These are phyloP conservation scores for Diplodia mutila DNA, from an alignment of 2,329 filamentous ascomycete genomes.

Conservation along the genomic window DNA sequence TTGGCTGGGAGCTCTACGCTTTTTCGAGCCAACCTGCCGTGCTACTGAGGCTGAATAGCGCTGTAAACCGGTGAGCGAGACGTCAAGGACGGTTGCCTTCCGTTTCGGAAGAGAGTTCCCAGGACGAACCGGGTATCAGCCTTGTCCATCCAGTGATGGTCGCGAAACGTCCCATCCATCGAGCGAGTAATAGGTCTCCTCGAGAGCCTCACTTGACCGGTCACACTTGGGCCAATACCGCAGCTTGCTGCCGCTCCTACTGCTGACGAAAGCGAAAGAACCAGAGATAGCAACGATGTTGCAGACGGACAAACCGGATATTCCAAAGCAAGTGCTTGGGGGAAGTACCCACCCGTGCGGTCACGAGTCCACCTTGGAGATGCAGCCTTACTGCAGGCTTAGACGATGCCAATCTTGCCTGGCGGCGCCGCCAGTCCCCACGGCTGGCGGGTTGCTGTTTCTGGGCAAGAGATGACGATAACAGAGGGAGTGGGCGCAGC, in stretches of 20 bases:
- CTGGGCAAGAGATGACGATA: not conserved
- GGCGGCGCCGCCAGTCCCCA: not conserved
- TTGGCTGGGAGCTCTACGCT: not conserved
- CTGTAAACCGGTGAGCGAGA: not conserved
- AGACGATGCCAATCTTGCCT: not conserved
- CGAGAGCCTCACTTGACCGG: not conserved
- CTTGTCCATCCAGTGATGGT: not conserved
- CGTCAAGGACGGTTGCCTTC: not conserved
- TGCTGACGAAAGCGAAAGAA: not conserved
- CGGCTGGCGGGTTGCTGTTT: too few species aligned
- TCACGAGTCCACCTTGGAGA: not conserved
- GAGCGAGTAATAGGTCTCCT: not conserved
- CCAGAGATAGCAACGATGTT: not conserved
- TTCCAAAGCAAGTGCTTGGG: not conserved
- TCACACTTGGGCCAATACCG: not conserved
- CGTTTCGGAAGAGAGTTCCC: not conserved
- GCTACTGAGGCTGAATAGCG: not conserved
- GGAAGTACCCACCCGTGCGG: not conserved
- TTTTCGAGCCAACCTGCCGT: not conserved
- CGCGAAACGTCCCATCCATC: too few species aligned
- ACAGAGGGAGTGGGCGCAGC: not conserved
- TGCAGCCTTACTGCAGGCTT: not conserved
- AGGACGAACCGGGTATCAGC: not conserved
- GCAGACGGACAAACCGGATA: not conserved
- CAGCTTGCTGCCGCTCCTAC: not conserved